Percentiles rank a stretch among this genome's conserved stretches.
These are phyloP conservation scores for Hypoxylon fuscum DNA, from an alignment of 495 filamentous ascomycete genomes.

Conservation along the genomic window DNA sequence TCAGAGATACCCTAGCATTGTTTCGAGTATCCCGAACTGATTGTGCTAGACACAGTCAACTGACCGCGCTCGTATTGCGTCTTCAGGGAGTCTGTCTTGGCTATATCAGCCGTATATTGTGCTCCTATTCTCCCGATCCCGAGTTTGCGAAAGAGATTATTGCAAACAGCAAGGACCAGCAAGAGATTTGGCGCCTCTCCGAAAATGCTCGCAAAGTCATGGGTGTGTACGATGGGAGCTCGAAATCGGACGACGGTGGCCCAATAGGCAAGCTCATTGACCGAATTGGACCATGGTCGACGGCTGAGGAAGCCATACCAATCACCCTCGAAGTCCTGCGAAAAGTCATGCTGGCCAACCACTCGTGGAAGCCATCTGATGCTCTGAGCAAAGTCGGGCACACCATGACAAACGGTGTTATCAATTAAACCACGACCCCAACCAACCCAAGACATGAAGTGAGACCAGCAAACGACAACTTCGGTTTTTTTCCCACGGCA, in stretches of 20 bases:
- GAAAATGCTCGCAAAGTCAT: constrained; percentile 35
- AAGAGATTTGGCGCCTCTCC: constrained; percentile 36
- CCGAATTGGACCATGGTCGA: constrained; percentile 44
- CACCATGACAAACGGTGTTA: constrained; percentile 26
- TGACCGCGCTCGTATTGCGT: constrained; percentile 41
- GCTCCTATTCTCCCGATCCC: constrained; percentile 33
- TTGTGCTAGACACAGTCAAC: constrained; percentile 26
- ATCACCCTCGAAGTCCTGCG: constrained; percentile 40
- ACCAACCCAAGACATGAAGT: background rate
- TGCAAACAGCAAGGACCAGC: constrained; percentile 32
- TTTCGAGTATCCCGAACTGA: constrained; percentile 35
- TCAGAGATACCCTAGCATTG: constrained; percentile 30
- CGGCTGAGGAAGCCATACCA: constrained; percentile 40
- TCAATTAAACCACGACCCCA: background rate
- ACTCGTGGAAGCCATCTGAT: constrained; percentile 37
- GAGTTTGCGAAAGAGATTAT: constrained; percentile 27
- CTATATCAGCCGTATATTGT: constrained; percentile 36
- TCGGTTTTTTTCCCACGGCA: background rate
- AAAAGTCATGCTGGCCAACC: constrained; percentile 30
- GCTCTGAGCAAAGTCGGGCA: constrained; percentile 32
- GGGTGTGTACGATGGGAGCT: constrained; percentile 33
- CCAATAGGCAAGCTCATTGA: constrained; percentile 44
- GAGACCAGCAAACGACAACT: background rate
- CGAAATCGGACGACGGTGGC: constrained; percentile 38
- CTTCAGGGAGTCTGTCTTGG: constrained; percentile 42